Base-by-base conservation (phyloP, 2,329 filamentous ascomycete species). In the Colletotrichum cuscutae region DNA sequence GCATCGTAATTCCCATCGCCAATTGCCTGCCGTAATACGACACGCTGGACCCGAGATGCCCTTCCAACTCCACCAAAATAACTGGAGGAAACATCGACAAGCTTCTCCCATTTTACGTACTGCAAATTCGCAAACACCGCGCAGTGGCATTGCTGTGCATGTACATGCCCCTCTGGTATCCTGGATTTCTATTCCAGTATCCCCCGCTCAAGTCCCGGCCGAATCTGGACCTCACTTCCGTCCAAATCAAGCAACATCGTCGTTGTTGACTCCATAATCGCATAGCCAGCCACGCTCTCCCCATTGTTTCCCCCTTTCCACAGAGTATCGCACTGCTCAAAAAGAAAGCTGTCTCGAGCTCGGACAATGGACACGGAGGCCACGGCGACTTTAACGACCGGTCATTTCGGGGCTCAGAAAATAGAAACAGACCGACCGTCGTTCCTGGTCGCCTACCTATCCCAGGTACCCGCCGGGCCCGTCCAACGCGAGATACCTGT, bases 391-490 rank as follows among this genome's bases (percentile, higher is more conserved):
- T 52, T 8, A 22, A 30, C 28, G 35, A 37, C 15, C 63, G 32
- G 19, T 22, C 53, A 35, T 8, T 49, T 9, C 24, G 42, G 19
- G 15, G 22, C 53, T 49, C 66, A 63, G 24, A 49, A 54, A 64
- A 49, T 64, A 69, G 59, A 59, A 68, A 37, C 65, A 63, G 32
- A 53, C 65, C 54, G 30, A 24, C 61, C 42, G 42, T n/a, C 49
- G 52, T 42, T 35, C 35, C 28, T 24, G n/a, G 35, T 19, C 30
- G 46, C 46, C 37, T 32, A 52, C 46, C 37, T 26, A 52, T 61
- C 26, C 26, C 70, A 70, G 70, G 66, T 64, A 70, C 70, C 65
- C 65, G 60, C n/a, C 13, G n/a, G 46, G 69, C 60, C 49, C 59
- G 35, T 68, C 57, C 52, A 58, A 53, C 37, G 26, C 64, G 57